Percentiles rank a stretch among this genome's conserved stretches.
These are phyloP conservation scores for Amanita subjunquillea DNA, from an alignment of 768 basidiomycete species.

Conservation along the genomic window DNA sequence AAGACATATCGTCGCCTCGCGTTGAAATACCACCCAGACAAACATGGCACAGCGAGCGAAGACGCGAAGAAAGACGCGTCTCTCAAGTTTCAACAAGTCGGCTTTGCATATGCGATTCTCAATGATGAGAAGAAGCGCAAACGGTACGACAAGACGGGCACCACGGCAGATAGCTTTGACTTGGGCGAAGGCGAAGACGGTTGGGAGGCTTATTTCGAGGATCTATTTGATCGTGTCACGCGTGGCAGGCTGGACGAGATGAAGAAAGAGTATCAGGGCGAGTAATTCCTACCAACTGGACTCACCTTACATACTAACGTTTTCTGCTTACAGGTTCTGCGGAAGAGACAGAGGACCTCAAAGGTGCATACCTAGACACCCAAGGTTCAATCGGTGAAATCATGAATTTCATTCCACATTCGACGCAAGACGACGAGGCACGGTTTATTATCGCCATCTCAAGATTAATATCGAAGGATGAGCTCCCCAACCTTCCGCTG, in stretches of 20 bases:
- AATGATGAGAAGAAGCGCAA: constrained; percentile 66
- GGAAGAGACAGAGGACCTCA: constrained; percentile 79
- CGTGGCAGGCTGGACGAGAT: constrained; percentile 82
- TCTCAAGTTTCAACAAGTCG: constrained; percentile 84
- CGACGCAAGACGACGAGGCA: constrained; percentile 72
- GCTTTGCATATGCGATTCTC: constrained; percentile 88
- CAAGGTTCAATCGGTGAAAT: constrained; percentile 73
- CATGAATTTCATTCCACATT: constrained; percentile 81
- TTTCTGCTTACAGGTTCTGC: constrained; percentile 49
- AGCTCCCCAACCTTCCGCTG: constrained; percentile 39
- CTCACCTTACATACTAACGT: background rate
- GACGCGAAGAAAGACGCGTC: constrained; percentile 56
- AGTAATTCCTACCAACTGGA: background rate
- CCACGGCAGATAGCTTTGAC: constrained; percentile 72
- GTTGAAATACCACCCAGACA: constrained; percentile 83
- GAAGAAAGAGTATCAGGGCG: constrained; percentile 92
- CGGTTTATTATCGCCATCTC: constrained; percentile 71
- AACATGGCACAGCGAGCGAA: constrained; percentile 55
- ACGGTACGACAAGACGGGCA: constrained; percentile 79
- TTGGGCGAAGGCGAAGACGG: constrained; percentile 68
- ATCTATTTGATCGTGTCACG: constrained; percentile 81
- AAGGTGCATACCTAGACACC: constrained; percentile 59
- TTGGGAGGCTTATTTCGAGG: constrained; percentile 95
- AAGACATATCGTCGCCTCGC: constrained; percentile 82
- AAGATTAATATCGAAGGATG: constrained; percentile 48